Evolutionary conservation across 331 rosid genomes (phyloP), one percentile per base, ranked within the genome.

Genomic region (Dryas integrifolia): DNA sequence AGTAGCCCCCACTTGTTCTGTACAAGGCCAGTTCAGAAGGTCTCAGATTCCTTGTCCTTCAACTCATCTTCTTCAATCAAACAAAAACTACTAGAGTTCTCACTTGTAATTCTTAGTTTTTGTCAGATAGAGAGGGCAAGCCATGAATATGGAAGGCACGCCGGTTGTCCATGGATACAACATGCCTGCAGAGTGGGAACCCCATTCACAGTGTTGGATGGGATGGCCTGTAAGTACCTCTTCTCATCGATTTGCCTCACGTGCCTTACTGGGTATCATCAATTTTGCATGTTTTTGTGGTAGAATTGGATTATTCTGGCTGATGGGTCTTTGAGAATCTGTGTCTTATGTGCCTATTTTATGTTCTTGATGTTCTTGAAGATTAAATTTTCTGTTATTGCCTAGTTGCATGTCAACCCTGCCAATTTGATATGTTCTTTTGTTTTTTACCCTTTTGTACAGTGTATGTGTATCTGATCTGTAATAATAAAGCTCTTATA

Each of bases 181-280:
- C 72, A 91, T 94, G 98, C 98, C 98, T 6, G 96, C 97, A 0
- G 98, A 94, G 80, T 89, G 92, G 90, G 98, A 86, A 78, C 82
- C 82, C 39, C 97, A 93, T 53, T 53, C 96, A 3, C 88, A 82
- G 56, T 87, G 96, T 72, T 94, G 98, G 98, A 78, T 94, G 49
- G 98, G 96, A 67, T 91, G 98, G 98, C 98, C 97, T 14, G 97
- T 94, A 67, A 85, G 97, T 73, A 9, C 18, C 38, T 41, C 52
- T 77, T 40, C 77, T 40, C 4, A 7, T 69, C 44, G 0, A 5
- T 39, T 51, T 56, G 4, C 41, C 24, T 44, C 4, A 14, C 62
- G 0, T 30, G 2, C 57, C 48, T 30, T 11, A 7, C 16, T 26
- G 44, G 16, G 53, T 61, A 47, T 8, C 7, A 46, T 47, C 15